These are phyloP conservation scores for Hortaea sp. DNA, from an alignment of 2,329 filamentous ascomycete species.

Conservation along the genomic window DNA sequence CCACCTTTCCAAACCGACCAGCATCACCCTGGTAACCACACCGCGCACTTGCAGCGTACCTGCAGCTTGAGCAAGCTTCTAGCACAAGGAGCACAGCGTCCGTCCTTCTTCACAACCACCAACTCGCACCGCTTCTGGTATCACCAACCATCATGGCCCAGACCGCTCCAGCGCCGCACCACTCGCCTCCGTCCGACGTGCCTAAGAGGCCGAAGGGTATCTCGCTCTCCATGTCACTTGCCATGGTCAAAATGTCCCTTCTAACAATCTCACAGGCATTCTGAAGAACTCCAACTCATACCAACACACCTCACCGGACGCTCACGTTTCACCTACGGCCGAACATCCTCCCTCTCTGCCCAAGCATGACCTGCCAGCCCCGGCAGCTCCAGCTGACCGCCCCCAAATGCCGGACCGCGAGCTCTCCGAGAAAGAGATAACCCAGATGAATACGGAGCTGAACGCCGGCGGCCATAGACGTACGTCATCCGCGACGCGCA, in stretches of 20 bases:
- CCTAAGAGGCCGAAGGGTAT: slow-evolving; percentile 37
- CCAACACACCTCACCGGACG: slow-evolving; percentile 44
- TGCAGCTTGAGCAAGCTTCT: neutral
- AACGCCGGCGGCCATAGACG: slow-evolving; percentile 77
- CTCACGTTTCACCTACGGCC: slow-evolving; percentile 37
- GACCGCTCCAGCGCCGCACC: slow-evolving; percentile 12
- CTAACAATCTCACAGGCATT: slow-evolving; percentile 53
- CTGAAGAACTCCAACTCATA: slow-evolving; percentile 74
- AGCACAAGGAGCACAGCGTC: neutral
- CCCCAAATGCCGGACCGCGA: slow-evolving; percentile 38
- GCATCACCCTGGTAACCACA: too few species aligned
- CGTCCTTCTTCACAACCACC: neutral
- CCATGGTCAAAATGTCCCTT: too few species aligned
- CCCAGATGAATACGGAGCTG: slow-evolving; percentile 84
- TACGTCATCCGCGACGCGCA: slow-evolving; percentile 62
- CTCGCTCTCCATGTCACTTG: slow-evolving; percentile 1
- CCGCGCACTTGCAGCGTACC: neutral
- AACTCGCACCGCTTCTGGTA: neutral
- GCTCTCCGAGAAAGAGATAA: slow-evolving; percentile 73
- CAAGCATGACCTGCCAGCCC: slow-evolving; percentile 10
- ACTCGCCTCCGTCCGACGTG: slow-evolving; percentile 17
- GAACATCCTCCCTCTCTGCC: slow-evolving; percentile 15
- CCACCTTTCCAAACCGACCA: too few species aligned
- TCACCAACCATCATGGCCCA: slow-evolving; percentile 18
- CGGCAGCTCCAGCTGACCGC: slow-evolving; percentile 19